Conservation (phyloP, 2,329 filamentous ascomycete genomes). For the Monilinia fructicola region DNA sequence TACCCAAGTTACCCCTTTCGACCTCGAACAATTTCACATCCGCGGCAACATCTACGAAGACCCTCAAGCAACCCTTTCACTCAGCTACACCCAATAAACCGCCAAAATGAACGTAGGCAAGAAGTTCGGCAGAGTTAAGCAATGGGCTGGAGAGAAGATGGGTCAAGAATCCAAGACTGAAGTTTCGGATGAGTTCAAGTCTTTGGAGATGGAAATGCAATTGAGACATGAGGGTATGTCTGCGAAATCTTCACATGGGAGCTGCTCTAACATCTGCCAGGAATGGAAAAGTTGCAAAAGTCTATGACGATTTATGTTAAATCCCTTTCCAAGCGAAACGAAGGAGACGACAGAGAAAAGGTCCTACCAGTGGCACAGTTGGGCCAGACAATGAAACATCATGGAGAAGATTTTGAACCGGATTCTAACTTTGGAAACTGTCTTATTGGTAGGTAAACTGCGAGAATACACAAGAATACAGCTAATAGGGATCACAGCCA, state of each 20-base stretch:
- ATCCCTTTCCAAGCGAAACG: constrained; percentile 79
- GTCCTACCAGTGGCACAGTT: constrained; percentile 75
- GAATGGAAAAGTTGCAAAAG: constrained; percentile 85
- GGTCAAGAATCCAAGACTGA: constrained; percentile 84
- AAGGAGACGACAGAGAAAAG: constrained; percentile 86
- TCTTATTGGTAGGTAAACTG: constrained; percentile 55
- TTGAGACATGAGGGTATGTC: constrained; percentile 79
- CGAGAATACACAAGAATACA: not conserved
- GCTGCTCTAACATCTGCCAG: constrained; percentile 48
- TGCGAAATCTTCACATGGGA: not conserved
- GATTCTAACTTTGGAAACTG: constrained; percentile 91
- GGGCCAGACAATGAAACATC: constrained; percentile 79
- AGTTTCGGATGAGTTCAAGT: constrained; percentile 87
- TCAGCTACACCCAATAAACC: constrained; percentile 9
- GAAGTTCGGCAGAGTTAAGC: constrained; percentile 92
- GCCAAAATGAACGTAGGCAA: constrained; percentile 54
- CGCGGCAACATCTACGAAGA: not conserved
- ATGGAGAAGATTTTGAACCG: constrained; percentile 89
- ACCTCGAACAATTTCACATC: not conserved
- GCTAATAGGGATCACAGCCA: constrained; percentile 49
- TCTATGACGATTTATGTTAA: constrained; percentile 87
- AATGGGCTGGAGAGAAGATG: constrained; percentile 98
- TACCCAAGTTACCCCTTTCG: not conserved
- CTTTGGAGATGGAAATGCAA: constrained; percentile 85
- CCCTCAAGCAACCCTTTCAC: not conserved